Evolutionary conservation across 148 eudicot genomes (phyloP).

Genomic region (Pharnaceum exiguum): DNA sequence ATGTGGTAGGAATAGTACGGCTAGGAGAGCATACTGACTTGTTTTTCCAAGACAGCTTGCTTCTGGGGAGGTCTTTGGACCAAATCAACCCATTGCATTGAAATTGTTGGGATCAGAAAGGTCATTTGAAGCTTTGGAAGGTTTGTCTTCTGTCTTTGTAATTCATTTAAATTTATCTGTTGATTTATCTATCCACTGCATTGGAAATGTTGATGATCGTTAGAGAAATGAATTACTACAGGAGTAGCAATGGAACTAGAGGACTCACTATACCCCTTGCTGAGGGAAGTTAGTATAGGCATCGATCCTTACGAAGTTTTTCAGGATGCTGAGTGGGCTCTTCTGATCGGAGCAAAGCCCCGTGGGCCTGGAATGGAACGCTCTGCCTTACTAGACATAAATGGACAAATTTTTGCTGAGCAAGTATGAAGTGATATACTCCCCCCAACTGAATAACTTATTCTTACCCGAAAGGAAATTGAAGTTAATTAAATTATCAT

Average conservation of each 20-base stretch:
- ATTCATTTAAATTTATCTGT: not conserved
- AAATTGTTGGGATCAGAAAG: conserved; percentile 73
- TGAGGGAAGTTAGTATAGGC: conserved; percentile 91
- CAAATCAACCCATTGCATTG: conserved; percentile 78
- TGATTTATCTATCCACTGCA: not conserved
- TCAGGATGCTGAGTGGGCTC: conserved; percentile 95
- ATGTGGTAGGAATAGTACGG: too few species aligned
- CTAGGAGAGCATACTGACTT: not conserved
- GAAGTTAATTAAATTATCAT: not conserved
- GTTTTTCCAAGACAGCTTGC: conserved; percentile 58
- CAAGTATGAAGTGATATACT: conserved; percentile 46
- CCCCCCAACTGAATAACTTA: not conserved
- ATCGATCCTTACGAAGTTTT: conserved; percentile 91
- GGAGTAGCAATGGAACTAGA: conserved; percentile 99
- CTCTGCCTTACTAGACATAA: conserved; percentile 85
- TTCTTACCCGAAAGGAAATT: not conserved
- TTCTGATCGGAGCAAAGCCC: conserved; percentile 97
- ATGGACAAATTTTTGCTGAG: conserved; percentile 81
- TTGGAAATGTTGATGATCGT: too few species aligned
- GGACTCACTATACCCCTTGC: conserved; percentile 81
- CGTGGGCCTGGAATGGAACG: conserved; percentile 99
- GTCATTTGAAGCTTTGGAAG: conserved; percentile 77
- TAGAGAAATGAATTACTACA: conserved; percentile 26
- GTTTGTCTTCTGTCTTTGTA: conserved; percentile 16
- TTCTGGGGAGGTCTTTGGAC: conserved; percentile 89